Conservation (phyloP, 306 rosid genomes). For the Benincasa hispida region DNA sequence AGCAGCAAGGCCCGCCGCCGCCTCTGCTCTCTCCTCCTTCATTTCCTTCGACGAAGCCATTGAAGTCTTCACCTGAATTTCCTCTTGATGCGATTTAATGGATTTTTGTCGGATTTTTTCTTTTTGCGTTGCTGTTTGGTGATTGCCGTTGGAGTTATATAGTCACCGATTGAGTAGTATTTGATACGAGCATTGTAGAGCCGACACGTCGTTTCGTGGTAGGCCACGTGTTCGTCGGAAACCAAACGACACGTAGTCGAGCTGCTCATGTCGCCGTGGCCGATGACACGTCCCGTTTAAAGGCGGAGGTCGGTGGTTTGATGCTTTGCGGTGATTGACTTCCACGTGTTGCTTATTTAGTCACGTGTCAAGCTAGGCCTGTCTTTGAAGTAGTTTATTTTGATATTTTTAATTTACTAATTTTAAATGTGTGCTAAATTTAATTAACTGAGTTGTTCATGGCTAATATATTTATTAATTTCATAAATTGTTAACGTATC, state of each 20-base stretch:
- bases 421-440: too few relatives aligned
- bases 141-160: background rate
- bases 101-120: background rate
- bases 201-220: background rate
- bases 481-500: too few relatives aligned
- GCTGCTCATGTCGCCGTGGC: background rate
- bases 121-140: background rate
- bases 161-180: background rate
- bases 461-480: too few relatives aligned
- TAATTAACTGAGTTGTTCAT: too few relatives aligned
- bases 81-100: background rate
- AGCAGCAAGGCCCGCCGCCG: constrained; percentile 45
- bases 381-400: too few relatives aligned
- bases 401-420: too few relatives aligned
- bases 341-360: background rate
- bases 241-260: background rate
- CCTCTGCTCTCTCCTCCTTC: constrained; percentile 58
- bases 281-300: background rate
- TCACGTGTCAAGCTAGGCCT: constrained; percentile 1
- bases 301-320: background rate
- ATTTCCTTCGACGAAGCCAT: constrained; percentile 47
- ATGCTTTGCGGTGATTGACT: background rate
- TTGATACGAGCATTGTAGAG: background rate
- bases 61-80: background rate
- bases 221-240: background rate